Base-by-base conservation (phyloP, 2,329 filamentous ascomycete genomes). In the Endocalyx cinctus region DNA sequence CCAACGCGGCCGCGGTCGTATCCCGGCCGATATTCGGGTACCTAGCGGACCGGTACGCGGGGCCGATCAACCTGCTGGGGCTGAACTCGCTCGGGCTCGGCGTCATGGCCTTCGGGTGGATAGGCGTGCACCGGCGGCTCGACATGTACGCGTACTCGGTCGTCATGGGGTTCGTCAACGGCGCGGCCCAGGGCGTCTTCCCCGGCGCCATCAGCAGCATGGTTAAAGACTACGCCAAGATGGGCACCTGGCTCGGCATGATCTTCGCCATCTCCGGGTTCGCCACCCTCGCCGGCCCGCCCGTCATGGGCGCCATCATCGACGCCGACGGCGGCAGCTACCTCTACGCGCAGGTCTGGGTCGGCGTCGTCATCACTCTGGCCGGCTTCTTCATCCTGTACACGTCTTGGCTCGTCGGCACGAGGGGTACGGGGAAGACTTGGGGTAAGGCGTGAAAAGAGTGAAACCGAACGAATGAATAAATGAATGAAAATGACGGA, bases 1-100 rank as follows among this genome's bases (percentile, higher is more conserved):
- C 77, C 12, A 81, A 80, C 45, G 75, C 67, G 5, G 57, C 77
- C 11, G 76, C 76, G 0, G 63, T 82, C 2, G 53, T 73, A 1
- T 72, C 70, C 6, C 69, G 79, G 0, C 56, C 79, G 4, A 37
- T 81, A 2, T 70, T 72, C 0, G 71, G 69, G 3, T 70, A 63
- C 36, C 54, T 82, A 3, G 76, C 75, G 0, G 76, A 82, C 45
- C 63, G 51, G 0, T 64, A 59, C 31, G 59, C 70, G 16, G 78
- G 77, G 0, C 64, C 74, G 0, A 60, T 80, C 18, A 79, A 78
- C 41, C 65, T 67, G 1, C 66, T 77, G 13, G 66, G 77, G 11
- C 11, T 67, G 0, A 47, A 41, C 10, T 41, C 39, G 19, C 66
- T 74, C 0, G 64, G 67, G 33, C 64, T 64, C 1, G 58, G 76